These are phyloP conservation scores for Solanum lignicaule DNA, from an alignment of 257 asterid genomes.

Conservation along the genomic window DNA sequence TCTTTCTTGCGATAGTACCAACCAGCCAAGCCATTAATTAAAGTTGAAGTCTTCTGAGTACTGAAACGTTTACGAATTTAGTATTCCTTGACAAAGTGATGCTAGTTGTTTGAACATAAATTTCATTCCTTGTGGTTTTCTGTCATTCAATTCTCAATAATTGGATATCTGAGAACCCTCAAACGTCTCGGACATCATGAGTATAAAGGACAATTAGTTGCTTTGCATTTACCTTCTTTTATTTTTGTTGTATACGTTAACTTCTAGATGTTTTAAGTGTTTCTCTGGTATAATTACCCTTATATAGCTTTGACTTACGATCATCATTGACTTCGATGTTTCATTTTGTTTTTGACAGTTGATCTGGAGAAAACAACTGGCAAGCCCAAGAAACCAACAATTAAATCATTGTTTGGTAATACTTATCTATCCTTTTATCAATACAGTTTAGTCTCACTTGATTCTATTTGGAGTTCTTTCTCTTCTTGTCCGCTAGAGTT, in stretches of 20 bases:
- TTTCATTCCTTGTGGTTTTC: background rate
- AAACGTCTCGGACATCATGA: background rate
- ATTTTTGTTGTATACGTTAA: background rate
- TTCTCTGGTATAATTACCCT: background rate
- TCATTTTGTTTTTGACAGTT: conserved; percentile 29
- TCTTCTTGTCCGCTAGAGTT: background rate
- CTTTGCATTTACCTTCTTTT: background rate
- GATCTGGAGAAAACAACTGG: conserved; percentile 75
- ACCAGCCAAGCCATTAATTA: background rate
- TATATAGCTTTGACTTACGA: background rate
- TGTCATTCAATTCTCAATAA: background rate
- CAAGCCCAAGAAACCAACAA: conserved; percentile 72
- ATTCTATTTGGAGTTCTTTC: background rate
- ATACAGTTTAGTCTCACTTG: background rate
- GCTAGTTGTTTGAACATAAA: background rate
- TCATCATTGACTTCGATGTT: background rate
- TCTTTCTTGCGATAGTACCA: background rate
- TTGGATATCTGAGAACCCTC: background rate
- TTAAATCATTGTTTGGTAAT: conserved; percentile 82
- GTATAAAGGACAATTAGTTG: background rate
- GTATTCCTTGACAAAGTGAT: background rate
- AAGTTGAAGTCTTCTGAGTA: background rate
- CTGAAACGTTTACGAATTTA: background rate
- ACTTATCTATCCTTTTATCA: background rate
- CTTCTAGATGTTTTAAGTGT: background rate